Evolutionary conservation across 1,284 basidiomycete species (phyloP).

Genomic region (Ustilago esculenta): DNA sequence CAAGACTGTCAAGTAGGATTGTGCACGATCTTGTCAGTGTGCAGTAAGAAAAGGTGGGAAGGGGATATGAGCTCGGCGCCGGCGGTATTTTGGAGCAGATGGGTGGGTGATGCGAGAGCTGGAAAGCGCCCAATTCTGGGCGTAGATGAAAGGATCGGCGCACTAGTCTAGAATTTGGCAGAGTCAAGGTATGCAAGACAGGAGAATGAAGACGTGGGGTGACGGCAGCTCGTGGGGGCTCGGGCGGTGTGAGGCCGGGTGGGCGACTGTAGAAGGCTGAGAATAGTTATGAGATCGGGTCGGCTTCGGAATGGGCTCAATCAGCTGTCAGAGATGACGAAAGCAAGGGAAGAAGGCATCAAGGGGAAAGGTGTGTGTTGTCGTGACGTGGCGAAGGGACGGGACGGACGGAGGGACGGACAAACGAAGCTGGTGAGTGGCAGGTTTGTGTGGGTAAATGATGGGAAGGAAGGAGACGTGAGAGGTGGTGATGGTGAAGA

Average conservation of each 20-base stretch:
- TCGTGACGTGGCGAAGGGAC: too few species aligned
- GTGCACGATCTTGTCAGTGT: neutral
- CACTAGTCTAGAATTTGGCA: neutral
- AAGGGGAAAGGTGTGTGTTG: too few species aligned
- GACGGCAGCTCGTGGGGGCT: neutral
- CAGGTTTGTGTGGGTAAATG: too few species aligned
- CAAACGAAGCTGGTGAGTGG: too few species aligned
- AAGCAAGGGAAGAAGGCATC: neutral
- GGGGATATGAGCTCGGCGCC: neutral
- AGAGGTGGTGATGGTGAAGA: too few species aligned
- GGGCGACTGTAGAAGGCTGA: slow-evolving; percentile 3
- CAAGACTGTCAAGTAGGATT: neutral
- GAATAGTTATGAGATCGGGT: neutral
- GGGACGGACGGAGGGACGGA: too few species aligned
- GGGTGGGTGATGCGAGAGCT: neutral
- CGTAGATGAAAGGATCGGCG: neutral
- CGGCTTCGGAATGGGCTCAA: neutral
- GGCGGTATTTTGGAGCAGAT: neutral
- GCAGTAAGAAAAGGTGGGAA: neutral
- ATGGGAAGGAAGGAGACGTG: too few species aligned
- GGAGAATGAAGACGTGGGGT: neutral
- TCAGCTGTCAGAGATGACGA: neutral
- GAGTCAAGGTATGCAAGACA: neutral
- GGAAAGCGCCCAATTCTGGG: neutral
- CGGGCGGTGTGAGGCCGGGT: neutral